Evolutionary conservation across 73 alveolate species (phyloP).

Genomic region (Symbiodinium natans): DNA sequence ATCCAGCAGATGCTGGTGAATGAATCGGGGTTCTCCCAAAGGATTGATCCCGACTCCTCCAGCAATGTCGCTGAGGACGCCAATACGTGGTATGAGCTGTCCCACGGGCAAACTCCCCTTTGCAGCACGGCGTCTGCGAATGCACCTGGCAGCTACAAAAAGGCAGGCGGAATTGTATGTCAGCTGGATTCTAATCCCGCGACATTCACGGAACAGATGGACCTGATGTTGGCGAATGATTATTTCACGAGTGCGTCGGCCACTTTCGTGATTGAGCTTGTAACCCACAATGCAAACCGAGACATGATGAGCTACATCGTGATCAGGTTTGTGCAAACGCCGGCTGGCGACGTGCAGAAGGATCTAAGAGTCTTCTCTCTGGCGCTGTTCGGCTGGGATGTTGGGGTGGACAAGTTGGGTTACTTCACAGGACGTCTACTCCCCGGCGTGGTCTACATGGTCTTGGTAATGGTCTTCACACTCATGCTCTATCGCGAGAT

Average conservation of each 20-base stretch:
- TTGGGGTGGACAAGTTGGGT: slow-evolving; percentile 78
- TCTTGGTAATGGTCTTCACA: slow-evolving; percentile 41
- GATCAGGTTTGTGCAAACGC: slow-evolving; percentile 35
- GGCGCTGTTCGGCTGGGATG: slow-evolving; percentile 91
- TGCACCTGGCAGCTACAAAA: slow-evolving; percentile 19
- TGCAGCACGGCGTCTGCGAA: slow-evolving; percentile 38
- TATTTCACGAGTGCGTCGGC: slow-evolving; percentile 56
- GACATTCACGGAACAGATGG: slow-evolving; percentile 31
- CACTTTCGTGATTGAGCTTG: slow-evolving; percentile 54
- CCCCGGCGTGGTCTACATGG: slow-evolving; percentile 71
- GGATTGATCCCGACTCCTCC: slow-evolving; percentile 35
- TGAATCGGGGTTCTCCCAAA: slow-evolving; percentile 29
- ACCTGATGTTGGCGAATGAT: neutral
- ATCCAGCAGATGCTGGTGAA: slow-evolving; percentile 45
- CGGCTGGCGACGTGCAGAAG: slow-evolving; percentile 81
- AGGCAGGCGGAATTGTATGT: slow-evolving; percentile 69
- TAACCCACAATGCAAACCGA: slow-evolving; percentile 60
- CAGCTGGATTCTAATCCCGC: slow-evolving; percentile 47
- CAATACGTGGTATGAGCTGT: neutral
- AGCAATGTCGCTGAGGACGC: slow-evolving; percentile 43
- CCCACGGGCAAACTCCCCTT: neutral
- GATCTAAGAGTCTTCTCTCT: slow-evolving; percentile 42
- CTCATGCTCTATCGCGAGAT: slow-evolving; percentile 76
- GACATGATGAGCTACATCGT: slow-evolving; percentile 88
- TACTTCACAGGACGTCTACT: slow-evolving; percentile 72